Conservation (phyloP, 768 basidiomycete genomes). For the Neoboletus magnificus region DNA sequence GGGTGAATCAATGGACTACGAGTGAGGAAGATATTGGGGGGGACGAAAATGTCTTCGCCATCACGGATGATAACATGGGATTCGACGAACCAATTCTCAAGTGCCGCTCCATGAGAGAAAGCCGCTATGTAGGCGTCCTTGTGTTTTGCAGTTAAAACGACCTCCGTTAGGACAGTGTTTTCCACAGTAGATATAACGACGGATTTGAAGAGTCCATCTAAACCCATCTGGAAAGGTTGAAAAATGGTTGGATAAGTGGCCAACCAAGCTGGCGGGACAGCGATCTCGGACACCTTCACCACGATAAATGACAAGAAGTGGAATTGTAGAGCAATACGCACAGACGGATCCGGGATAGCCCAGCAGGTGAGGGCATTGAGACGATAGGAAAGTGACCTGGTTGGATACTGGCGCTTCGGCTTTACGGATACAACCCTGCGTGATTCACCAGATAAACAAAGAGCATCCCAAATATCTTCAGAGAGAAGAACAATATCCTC, state of each 20-base stretch:
- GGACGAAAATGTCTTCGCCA: conserved; percentile 39
- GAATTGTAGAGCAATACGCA: conserved; percentile 21
- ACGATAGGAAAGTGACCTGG: neutral
- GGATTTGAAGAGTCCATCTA: conserved; percentile 10
- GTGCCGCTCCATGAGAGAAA: conserved; percentile 26
- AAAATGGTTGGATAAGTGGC: conserved; percentile 37
- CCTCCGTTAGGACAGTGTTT: conserved; percentile 43
- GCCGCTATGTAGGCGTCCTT: conserved; percentile 46
- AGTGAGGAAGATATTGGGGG: conserved; percentile 16
- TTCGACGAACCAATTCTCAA: conserved; percentile 45
- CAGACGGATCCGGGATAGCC: conserved; percentile 37
- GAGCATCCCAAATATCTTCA: conserved; percentile 32
- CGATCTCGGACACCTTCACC: conserved; percentile 31
- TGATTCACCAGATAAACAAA: conserved; percentile 12
- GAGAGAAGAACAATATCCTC: conserved; percentile 32
- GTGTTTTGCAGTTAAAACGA: conserved; percentile 52
- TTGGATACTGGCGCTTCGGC: conserved; percentile 12
- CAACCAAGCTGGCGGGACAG: conserved; percentile 42
- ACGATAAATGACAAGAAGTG: conserved; percentile 21
- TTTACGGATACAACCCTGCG: conserved; percentile 24
- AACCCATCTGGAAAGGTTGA: conserved; percentile 13
- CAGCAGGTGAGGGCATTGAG: conserved; percentile 30
- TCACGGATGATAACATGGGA: conserved; percentile 50
- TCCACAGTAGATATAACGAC: conserved; percentile 23
- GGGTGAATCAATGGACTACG: conserved; percentile 9